These are phyloP conservation scores for Sherardia arvensis DNA, from an alignment of 257 asterid genomes.

Conservation along the genomic window DNA sequence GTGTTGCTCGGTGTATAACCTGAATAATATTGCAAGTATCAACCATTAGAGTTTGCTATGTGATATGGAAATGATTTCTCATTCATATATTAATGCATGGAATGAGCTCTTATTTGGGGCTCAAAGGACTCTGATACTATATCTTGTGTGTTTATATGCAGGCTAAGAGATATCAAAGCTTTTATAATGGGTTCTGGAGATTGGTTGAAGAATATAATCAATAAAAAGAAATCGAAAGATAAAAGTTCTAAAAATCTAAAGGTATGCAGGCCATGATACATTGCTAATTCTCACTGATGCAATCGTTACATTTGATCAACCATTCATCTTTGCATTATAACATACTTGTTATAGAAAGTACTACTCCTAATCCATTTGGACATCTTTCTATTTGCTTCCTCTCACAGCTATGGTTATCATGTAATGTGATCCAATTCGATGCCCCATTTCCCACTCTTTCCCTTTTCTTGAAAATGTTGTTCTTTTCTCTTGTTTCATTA, in stretches of 20 bases:
- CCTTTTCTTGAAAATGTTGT: neutral
- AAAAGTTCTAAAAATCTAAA: conserved; percentile 35
- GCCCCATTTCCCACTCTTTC: neutral
- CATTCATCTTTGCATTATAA: neutral
- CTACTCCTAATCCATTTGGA: neutral
- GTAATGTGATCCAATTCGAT: neutral
- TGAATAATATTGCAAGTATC: neutral
- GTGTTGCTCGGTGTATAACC: neutral
- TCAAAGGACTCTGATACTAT: neutral
- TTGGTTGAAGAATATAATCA: conserved; percentile 70
- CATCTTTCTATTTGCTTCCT: neutral
- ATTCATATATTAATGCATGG: neutral
- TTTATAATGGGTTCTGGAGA: conserved; percentile 56
- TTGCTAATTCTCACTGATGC: neutral
- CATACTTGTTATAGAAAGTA: neutral
- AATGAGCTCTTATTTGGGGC: neutral
- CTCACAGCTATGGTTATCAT: neutral
- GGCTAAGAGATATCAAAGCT: conserved; percentile 14
- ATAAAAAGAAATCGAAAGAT: conserved; percentile 49
- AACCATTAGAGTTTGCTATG: neutral
- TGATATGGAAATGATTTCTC: neutral
- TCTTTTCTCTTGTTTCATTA: neutral
- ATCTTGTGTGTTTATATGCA: neutral
- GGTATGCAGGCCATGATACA: conserved; percentile 26
- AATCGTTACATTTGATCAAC: neutral